Evolutionary conservation across 1,139 yeast species (phyloP).

Genomic region (Geotrichum reessii): DNA sequence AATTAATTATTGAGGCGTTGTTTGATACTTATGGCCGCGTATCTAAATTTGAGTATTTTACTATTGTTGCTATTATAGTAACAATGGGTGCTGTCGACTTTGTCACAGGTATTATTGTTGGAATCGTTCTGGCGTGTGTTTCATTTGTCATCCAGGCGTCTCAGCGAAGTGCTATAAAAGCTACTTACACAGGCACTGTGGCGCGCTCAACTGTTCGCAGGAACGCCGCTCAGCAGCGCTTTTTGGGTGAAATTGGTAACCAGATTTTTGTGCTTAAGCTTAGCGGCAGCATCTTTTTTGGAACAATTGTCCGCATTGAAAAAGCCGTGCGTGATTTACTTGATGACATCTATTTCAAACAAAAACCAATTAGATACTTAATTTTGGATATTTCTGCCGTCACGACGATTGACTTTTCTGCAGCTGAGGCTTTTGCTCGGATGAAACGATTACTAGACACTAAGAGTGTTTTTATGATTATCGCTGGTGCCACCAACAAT

Average conservation of each 20-base stretch:
- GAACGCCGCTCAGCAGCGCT: constrained; percentile 84
- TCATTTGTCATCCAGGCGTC: constrained; percentile 91
- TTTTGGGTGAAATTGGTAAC: constrained; percentile 77
- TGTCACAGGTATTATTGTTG: constrained; percentile 86
- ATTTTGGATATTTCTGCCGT: constrained; percentile 83
- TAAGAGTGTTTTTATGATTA: constrained; percentile 62
- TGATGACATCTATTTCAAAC: constrained; percentile 44
- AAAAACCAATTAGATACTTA: constrained; percentile 65
- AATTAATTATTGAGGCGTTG: constrained; percentile 76
- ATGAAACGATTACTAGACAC: constrained; percentile 72
- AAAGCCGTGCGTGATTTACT: constrained; percentile 61
- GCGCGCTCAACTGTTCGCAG: constrained; percentile 91
- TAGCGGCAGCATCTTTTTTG: constrained; percentile 86
- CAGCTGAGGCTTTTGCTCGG: constrained; percentile 92
- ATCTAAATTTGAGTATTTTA: constrained; percentile 68
- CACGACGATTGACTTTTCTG: constrained; percentile 81
- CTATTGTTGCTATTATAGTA: constrained; percentile 76
- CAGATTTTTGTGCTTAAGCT: constrained; percentile 84
- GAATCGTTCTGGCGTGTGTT: constrained; percentile 84
- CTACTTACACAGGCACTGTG: constrained; percentile 78
- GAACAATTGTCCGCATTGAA: constrained; percentile 91
- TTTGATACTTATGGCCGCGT: constrained; percentile 79
- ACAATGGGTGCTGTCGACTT: constrained; percentile 96
- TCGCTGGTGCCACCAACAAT: constrained; percentile 72
- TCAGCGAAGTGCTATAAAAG: constrained; percentile 72